Conservation (phyloP, 148 eudicot species). For the Rhododendron henanense region DNA sequence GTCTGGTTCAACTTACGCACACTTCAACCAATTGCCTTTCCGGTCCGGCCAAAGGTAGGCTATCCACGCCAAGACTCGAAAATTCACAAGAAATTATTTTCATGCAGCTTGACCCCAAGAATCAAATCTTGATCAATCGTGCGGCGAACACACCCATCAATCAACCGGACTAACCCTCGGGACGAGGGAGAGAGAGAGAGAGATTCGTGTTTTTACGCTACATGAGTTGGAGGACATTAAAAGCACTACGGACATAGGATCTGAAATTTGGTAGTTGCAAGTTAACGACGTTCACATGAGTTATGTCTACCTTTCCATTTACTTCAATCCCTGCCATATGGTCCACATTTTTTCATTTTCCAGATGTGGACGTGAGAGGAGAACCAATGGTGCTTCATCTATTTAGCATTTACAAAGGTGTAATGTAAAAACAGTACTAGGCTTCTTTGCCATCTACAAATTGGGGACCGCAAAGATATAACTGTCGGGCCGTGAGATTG, state of each 20-base stretch:
- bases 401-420: neutral
- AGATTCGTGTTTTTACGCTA: neutral
- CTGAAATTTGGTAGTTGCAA: slow-evolving; percentile 23
- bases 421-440: neutral
- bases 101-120: too few relatives aligned
- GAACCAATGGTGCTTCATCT: neutral
- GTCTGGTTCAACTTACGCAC: neutral
- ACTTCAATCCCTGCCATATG: slow-evolving; percentile 20
- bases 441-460: neutral
- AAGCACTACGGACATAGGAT: neutral
- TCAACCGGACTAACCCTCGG: neutral
- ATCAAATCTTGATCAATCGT: too few relatives aligned
- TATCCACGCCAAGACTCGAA: too few relatives aligned
- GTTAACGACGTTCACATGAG: slow-evolving; percentile 24
- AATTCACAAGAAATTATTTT: too few relatives aligned
- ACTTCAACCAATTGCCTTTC: too few relatives aligned
- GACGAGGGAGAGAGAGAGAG: neutral
- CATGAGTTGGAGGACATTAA: slow-evolving; percentile 1
- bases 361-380: slow-evolving; percentile 12
- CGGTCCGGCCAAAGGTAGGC: too few relatives aligned
- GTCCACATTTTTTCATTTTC: slow-evolving; percentile 19
- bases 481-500: neutral
- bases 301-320: slow-evolving; percentile 14
- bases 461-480: neutral
- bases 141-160: too few relatives aligned